Evolutionary conservation across 2,329 filamentous ascomycete genomes (phyloP).

Genomic region (Dactylellina cionopaga): DNA sequence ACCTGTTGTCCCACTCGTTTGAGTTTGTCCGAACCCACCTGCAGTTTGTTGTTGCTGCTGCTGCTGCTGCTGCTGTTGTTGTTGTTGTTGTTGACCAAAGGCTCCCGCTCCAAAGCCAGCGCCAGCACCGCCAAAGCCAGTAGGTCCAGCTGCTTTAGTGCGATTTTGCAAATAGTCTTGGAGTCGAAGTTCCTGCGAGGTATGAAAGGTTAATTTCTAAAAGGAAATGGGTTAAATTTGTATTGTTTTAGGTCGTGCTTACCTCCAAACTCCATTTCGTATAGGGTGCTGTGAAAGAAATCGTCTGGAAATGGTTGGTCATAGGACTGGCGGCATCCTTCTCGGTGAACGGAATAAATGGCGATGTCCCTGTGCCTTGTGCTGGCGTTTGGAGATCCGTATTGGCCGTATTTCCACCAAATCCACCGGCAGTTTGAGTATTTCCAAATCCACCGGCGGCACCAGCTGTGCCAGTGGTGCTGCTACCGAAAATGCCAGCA

Average conservation of each 20-base stretch:
- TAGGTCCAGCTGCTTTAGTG: slow-evolving; percentile 62
- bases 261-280: slow-evolving; percentile 87
- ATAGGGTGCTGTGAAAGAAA: slow-evolving; percentile 81
- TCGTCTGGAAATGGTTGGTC: slow-evolving; percentile 78
- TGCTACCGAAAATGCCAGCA: slow-evolving; percentile 49
- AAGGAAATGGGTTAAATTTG: neutral
- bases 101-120: slow-evolving; percentile 63
- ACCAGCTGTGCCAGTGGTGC: slow-evolving; percentile 53
- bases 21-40: slow-evolving; percentile 40
- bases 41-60: slow-evolving; percentile 57
- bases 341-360: slow-evolving; percentile 76
- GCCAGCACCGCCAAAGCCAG: slow-evolving; percentile 61
- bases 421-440: slow-evolving; percentile 16
- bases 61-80: slow-evolving; percentile 58
- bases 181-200: slow-evolving; percentile 73
- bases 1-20: slow-evolving; percentile 18
- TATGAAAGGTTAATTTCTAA: slow-evolving; percentile 32
- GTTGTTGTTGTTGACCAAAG: slow-evolving; percentile 55
- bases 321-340: slow-evolving; percentile 73
- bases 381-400: slow-evolving; percentile 66
- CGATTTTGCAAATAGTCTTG: slow-evolving; percentile 87
- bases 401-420: slow-evolving; percentile 61
- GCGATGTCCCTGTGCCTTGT: slow-evolving; percentile 73
- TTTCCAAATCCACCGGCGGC: slow-evolving; percentile 53
- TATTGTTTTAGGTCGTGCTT: slow-evolving; percentile 26